Evolutionary conservation across 257 asterid genomes (phyloP).

Genomic region (Nyctanthes arbortristis): DNA sequence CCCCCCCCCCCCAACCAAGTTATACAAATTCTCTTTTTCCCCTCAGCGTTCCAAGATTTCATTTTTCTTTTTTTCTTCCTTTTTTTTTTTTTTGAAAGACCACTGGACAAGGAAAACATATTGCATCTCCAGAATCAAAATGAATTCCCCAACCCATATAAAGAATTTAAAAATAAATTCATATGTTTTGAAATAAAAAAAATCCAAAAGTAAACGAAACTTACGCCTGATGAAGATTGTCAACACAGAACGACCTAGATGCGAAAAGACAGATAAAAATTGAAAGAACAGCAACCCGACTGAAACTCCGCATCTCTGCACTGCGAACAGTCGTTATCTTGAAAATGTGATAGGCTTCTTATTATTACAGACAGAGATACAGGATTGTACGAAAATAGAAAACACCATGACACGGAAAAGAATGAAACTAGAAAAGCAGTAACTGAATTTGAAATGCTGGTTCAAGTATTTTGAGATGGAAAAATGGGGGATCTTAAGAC

Average conservation of each 20-base stretch:
- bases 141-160: background rate
- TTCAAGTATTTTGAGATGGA: background rate
- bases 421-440: conserved; percentile 6
- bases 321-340: conserved; percentile 23
- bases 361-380: conserved; percentile 11
- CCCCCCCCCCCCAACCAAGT: too few relatives aligned
- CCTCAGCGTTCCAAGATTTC: conserved; percentile 6
- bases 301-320: conserved; percentile 65
- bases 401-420: conserved; percentile 20
- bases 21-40: too few relatives aligned
- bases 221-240: conserved; percentile 83
- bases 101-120: conserved; percentile 6
- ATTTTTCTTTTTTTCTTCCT: background rate
- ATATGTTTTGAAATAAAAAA: conserved; percentile 1
- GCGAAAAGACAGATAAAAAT: conserved; percentile 44
- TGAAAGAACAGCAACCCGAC: conserved; percentile 35
- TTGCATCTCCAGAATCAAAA: conserved; percentile 27
- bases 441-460: conserved; percentile 16
- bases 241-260: conserved; percentile 50
- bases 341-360: conserved; percentile 38
- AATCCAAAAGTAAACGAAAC: conserved; percentile 19
- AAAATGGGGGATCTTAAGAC: conserved; percentile 42
- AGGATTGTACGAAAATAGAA: conserved; percentile 12
- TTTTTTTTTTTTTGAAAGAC: too few relatives aligned
- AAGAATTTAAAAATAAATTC: conserved; percentile 25